phyloP scores from a whole-genome alignment of 2,329 filamentous ascomycete species.

The Alternaria brassicae region DNA sequence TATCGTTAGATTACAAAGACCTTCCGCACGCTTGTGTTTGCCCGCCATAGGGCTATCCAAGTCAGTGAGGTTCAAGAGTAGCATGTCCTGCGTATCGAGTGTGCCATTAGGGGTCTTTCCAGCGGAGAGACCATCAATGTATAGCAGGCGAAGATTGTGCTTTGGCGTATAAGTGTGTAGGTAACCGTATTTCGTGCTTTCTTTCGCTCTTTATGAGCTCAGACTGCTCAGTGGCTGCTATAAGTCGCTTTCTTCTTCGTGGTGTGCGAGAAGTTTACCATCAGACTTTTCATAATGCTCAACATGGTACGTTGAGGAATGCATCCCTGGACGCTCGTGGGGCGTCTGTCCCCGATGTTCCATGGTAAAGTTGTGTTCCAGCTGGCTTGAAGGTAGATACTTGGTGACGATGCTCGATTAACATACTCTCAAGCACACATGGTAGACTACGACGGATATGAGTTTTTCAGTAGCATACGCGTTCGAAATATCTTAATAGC shows the following conservation, averaged over 20 bases:
- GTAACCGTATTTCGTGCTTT: slow-evolving; percentile 56
- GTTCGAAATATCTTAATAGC: slow-evolving; percentile 12
- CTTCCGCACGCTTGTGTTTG: slow-evolving; percentile 60
- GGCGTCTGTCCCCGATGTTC: slow-evolving; percentile 61
- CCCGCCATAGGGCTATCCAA: slow-evolving; percentile 48
- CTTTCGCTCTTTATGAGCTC: neutral
- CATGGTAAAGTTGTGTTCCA: slow-evolving; percentile 73
- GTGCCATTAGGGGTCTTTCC: slow-evolving; percentile 71
- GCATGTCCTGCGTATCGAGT: slow-evolving; percentile 69
- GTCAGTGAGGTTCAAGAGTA: slow-evolving; percentile 58
- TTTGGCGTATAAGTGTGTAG: slow-evolving; percentile 71
- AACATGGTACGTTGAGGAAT: neutral
- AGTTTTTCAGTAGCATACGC: slow-evolving; percentile 14
- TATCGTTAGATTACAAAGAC: slow-evolving; percentile 63
- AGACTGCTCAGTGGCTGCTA: slow-evolving; percentile 21
- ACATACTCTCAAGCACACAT: neutral
- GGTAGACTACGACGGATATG: neutral
- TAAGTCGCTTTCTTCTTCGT: neutral
- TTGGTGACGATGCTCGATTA: neutral
- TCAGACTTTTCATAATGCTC: neutral
- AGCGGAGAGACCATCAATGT: slow-evolving; percentile 74
- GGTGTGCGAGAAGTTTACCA: neutral
- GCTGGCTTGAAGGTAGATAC: slow-evolving; percentile 57
- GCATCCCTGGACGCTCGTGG: neutral
- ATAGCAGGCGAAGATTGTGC: slow-evolving; percentile 66